Evolutionary conservation across 495 filamentous ascomycete species (phyloP).

Genomic region (Echria macrotheca): DNA sequence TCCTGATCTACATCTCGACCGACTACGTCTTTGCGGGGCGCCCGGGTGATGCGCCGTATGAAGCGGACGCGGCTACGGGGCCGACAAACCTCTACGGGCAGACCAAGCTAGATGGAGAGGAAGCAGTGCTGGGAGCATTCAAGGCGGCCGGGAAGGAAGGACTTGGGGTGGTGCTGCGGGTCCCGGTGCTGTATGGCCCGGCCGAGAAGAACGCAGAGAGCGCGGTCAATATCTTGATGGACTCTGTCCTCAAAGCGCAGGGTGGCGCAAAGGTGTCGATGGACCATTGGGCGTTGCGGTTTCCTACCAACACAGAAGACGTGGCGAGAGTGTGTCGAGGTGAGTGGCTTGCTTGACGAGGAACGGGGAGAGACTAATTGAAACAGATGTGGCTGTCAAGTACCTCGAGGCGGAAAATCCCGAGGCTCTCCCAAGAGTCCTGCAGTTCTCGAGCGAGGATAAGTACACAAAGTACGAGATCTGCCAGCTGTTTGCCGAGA

Average conservation of each 20-base stretch:
- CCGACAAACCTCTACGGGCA: constrained; percentile 86
- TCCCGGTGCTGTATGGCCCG: constrained; percentile 83
- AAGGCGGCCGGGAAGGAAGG: constrained; percentile 42
- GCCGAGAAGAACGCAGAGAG: constrained; percentile 63
- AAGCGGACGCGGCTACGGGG: constrained; percentile 52
- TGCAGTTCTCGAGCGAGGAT: constrained; percentile 88
- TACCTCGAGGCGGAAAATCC: constrained; percentile 49
- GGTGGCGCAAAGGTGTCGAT: constrained; percentile 59
- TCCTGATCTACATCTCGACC: constrained; percentile 89
- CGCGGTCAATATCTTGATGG: constrained; percentile 76
- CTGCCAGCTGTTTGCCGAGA: constrained; percentile 70
- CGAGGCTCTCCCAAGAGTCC: constrained; percentile 55
- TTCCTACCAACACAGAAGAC: constrained; percentile 83
- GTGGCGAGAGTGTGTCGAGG: constrained; percentile 70
- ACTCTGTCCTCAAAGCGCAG: constrained; percentile 64
- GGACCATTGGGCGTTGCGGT: constrained; percentile 84
- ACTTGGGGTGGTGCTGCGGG: constrained; percentile 65
- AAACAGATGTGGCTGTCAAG: constrained; percentile 55
- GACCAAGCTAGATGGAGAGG: constrained; percentile 81
- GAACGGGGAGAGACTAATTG: neutral
- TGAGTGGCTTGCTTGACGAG: constrained; percentile 18
- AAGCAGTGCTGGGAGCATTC: constrained; percentile 60
- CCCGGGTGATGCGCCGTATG: constrained; percentile 83
- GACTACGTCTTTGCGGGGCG: constrained; percentile 88
- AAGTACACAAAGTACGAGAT: constrained; percentile 90